phyloP scores from a whole-genome alignment of 2,329 filamentous ascomycete genomes.

The Neocatenulostroma microsporum region DNA sequence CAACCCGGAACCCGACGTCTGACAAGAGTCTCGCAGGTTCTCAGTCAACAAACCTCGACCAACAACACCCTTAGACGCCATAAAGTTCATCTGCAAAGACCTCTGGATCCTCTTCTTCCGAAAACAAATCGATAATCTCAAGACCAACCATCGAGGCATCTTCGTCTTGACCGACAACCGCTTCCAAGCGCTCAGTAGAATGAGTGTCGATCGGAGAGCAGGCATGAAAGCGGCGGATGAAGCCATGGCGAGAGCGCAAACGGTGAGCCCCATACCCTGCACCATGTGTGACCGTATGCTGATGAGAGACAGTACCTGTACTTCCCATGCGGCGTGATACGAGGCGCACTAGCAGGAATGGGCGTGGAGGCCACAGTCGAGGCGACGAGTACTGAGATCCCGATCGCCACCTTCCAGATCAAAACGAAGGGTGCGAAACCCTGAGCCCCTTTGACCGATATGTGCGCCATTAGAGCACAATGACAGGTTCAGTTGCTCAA shows the following conservation, averaged over 20 bases:
- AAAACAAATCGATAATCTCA: slow-evolving; percentile 97
- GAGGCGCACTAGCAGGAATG: slow-evolving; percentile 84
- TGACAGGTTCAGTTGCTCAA: too few species aligned
- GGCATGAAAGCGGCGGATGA: slow-evolving; percentile 27
- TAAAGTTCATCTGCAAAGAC: slow-evolving; percentile 98
- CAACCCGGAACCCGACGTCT: too few species aligned
- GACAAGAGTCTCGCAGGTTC: too few species aligned
- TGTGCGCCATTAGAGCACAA: too few species aligned
- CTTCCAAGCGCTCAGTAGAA: slow-evolving; percentile 80
- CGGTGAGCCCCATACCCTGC: slow-evolving; percentile 48
- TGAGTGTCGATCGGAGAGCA: slow-evolving; percentile 62
- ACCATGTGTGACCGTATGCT: not conserved
- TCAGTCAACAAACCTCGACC: slow-evolving; percentile 78
- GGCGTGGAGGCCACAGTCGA: slow-evolving; percentile 87
- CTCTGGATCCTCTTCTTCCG: slow-evolving; percentile 89
- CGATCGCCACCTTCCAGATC: slow-evolving; percentile 89
- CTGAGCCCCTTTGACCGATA: too few species aligned
- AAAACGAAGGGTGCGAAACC: slow-evolving; percentile 67
- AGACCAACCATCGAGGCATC: slow-evolving; percentile 94
- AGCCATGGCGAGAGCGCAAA: slow-evolving; percentile 63
- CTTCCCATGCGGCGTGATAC: slow-evolving; percentile 88
- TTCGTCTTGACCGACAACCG: slow-evolving; percentile 92
- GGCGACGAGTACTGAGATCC: slow-evolving; percentile 80
- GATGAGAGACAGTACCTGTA: slow-evolving; percentile 65
- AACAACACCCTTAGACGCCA: slow-evolving; percentile 85